These are phyloP conservation scores for Candida broadrunensis DNA, from an alignment of 805 yeast species.

Conservation along the genomic window DNA sequence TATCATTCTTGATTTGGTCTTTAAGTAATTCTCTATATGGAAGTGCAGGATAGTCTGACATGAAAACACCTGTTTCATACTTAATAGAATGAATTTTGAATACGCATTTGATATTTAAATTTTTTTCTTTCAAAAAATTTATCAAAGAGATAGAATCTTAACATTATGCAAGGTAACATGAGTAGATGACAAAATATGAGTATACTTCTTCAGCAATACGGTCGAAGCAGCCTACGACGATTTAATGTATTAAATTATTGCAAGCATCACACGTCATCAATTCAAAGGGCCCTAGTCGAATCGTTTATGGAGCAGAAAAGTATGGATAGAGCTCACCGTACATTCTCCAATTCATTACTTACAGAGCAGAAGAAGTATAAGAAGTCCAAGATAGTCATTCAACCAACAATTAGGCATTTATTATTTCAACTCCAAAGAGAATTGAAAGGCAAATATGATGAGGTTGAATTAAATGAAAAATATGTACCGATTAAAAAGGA, in stretches of 20 bases:
- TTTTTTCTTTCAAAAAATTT: background rate
- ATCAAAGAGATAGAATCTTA: no score
- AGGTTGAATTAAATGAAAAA: background rate
- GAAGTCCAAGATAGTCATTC: conserved; percentile 4
- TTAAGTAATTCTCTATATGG: background rate
- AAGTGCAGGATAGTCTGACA: background rate
- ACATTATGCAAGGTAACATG: background rate
- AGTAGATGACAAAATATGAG: background rate
- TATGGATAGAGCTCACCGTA: conserved; percentile 16
- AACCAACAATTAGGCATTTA: conserved; percentile 9
- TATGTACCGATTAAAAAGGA: conserved; percentile 1
- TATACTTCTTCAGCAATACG: background rate
- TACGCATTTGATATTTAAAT: no score
- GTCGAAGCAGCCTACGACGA: background rate
- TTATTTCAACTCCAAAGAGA: conserved; percentile 9
- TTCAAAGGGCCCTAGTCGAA: background rate
- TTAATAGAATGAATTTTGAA: no score
- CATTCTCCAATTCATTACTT: conserved; percentile 10
- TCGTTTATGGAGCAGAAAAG: conserved; percentile 4
- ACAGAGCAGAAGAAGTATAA: conserved; percentile 10
- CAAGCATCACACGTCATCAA: no score
- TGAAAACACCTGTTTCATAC: background rate
- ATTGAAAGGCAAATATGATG: conserved; percentile 3
- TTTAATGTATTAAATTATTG: background rate
- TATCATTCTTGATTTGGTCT: background rate